Conservation (phyloP, 768 basidiomycete genomes). For the Kwoniella sp. region DNA sequence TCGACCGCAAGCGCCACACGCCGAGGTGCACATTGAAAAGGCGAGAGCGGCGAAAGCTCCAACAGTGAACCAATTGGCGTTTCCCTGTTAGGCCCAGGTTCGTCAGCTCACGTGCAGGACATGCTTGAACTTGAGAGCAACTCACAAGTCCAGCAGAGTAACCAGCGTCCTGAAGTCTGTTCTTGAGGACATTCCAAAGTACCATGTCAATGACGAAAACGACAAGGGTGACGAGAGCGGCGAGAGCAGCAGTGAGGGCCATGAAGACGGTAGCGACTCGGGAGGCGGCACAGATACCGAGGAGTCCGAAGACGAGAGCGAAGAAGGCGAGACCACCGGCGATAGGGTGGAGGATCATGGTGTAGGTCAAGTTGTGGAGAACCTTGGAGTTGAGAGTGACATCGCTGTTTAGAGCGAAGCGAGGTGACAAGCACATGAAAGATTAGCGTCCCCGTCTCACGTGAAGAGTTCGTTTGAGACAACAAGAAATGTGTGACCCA, state of each 20-base stretch:
- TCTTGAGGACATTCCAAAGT: constrained; percentile 72
- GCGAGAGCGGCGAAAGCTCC: constrained; percentile 71
- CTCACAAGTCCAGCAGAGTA: constrained; percentile 49
- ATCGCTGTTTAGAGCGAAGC: constrained; percentile 39
- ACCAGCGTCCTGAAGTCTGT: constrained; percentile 61
- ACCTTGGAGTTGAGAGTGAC: constrained; percentile 61
- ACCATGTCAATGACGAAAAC: constrained; percentile 78
- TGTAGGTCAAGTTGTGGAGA: constrained; percentile 71
- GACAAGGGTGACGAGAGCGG: constrained; percentile 68
- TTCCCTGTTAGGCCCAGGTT: constrained; percentile 63
- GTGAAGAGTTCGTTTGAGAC: not conserved
- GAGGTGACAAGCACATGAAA: constrained; percentile 37
- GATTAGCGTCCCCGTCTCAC: constrained; percentile 30
- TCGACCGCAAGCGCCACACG: constrained; percentile 69
- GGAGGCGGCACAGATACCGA: constrained; percentile 68
- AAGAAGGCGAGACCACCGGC: constrained; percentile 58
- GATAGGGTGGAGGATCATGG: constrained; percentile 78
- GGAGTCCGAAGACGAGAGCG: constrained; percentile 43
- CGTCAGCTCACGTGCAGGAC: not conserved
- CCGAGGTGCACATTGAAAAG: constrained; percentile 68
- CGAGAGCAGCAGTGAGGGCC: constrained; percentile 69
- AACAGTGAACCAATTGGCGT: constrained; percentile 80
- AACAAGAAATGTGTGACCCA: constrained; percentile 32
- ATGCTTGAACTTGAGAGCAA: constrained; percentile 4
- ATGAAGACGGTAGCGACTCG: constrained; percentile 76